Evolutionary conservation across 495 filamentous ascomycete genomes (phyloP), one percentile per base, ranked within the genome.

Genomic region (Aspergillus funiculosus): DNA sequence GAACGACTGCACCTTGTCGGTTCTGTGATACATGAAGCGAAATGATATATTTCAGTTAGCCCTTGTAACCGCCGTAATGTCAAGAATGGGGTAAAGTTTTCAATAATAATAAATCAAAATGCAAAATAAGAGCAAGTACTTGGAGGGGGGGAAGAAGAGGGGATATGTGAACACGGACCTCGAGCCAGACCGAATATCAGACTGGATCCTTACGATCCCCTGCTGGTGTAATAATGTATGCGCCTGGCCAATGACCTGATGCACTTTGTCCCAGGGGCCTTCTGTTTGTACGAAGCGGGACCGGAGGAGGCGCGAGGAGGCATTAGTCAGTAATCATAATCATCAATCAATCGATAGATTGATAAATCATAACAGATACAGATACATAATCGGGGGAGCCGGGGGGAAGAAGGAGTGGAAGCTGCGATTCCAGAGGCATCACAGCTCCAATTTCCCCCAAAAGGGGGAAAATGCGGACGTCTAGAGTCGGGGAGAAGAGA

Each of bases 261-360:
- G 89, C 24, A 95, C 89, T 30, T 84, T 76, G 50, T 94, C 87
- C 91, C 91, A 97, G 19, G 82, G 74, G 11, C 92, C 91, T 64
- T 97, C 91, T 92, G 54, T 56, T 41, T 37, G 31, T 43, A 25
- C 22, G 32, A 8, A 29, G 18, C 21, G 30, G 24, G 36, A 38
- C 43, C 35, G 15, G 11, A 24, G 25, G n/a, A 18, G 38, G 22
- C 13, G 10, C 11, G 27, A 15, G 25, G 25, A 19, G 13, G 29
- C n/a, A 27, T 20, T 25, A 13, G 49, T 52, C 37, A 52, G 48
- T 36, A 41, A 44, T n/a, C 4, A 29, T 42, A 32, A 17, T 14
- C 25, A 8, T 46, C 24, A n/a, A 35, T 13, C 19, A 18, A 11
- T 15, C 2, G 14, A 8, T n/a, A n/a, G n/a, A n/a, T n/a, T n/a